Evolutionary conservation across 257 asterid genomes (phyloP), one percentile per base, ranked within the genome.

Genomic region (Thymus mandschuricus): DNA sequence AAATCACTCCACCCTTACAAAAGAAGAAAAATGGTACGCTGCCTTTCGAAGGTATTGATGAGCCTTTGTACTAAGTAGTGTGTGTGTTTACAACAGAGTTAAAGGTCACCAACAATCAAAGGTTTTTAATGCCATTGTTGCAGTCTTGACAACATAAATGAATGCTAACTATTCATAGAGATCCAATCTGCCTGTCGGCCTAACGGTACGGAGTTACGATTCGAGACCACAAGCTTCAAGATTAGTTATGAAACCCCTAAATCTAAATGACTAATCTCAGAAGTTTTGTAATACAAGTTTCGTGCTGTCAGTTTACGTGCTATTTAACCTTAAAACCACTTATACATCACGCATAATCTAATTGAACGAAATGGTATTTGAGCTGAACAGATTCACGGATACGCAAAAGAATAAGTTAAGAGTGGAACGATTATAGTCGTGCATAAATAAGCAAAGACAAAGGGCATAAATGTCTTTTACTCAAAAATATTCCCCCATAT

Each of bases 1-100:
- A 21, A 46, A 68, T 30, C 29, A 43, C 58, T 70, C 50, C 27
- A 10, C 45, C 48, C 21, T 21, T 21, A 30, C 50, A 10, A 68
- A 21, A 10, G 13, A 38, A 70, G 64, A 57, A 68, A 64, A 64
- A 27, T 55, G 61, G 66, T 31, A 49, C 55, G 11, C 59, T 64
- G 35, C 77, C 77, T 76, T 65, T 76, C 51, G 45, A 11, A 15
- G 73, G 48, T 60, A 66, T 60, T 65, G 70, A 58, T 50, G 68
- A 48, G 44, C 45, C 30, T 35, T 59, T 57, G 9, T 71, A 62
- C 43, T 64, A 51, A 7, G 34, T 10, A 15, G 8, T 68, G 7
- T 10, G 44, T 3, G 44, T 3, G 6, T 21, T n/a, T 4, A 21
- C 21, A 21, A 21, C 21, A 21, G 50, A 5, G 2, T 35, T 64